These are phyloP conservation scores for Coemansia furcata DNA, from an alignment of 192 early-diverging fungal genomes.

Conservation along the genomic window DNA sequence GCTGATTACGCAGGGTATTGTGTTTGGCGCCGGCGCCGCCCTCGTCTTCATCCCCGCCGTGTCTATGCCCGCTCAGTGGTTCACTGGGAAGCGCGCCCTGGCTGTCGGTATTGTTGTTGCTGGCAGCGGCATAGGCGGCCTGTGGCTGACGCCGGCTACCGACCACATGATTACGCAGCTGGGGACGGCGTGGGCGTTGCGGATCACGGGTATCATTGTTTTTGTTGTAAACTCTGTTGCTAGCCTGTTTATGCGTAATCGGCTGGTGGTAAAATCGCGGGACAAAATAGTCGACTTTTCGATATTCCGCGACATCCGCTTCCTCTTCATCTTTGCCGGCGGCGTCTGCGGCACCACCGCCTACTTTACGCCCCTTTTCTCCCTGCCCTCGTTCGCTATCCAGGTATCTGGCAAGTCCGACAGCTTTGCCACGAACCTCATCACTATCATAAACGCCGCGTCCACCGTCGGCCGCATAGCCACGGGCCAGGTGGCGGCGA, in stretches of 20 bases:
- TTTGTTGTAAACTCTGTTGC: conserved; percentile 45
- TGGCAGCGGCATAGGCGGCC: conserved; percentile 57
- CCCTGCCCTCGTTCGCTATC: conserved; percentile 42
- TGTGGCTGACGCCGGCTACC: conserved; percentile 54
- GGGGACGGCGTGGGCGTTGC: conserved; percentile 57
- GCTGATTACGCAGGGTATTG: conserved; percentile 57
- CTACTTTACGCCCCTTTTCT: conserved; percentile 62
- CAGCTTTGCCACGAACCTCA: conserved; percentile 53
- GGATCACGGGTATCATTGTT: conserved; percentile 51
- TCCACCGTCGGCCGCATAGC: conserved; percentile 63
- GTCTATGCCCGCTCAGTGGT: conserved; percentile 60
- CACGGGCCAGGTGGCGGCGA: conserved; percentile 59
- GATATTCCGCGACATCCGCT: conserved; percentile 45
- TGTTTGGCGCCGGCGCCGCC: conserved; percentile 50
- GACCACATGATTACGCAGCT: conserved; percentile 45
- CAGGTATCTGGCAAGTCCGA: conserved; percentile 38
- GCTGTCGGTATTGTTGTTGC: conserved; percentile 56
- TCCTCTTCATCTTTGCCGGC: conserved; percentile 41
- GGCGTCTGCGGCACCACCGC: conserved; percentile 50
- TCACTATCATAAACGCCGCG: conserved; percentile 65
- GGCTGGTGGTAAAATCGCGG: conserved; percentile 9
- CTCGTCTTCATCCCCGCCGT: conserved; percentile 53
- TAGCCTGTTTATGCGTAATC: conserved; percentile 47
- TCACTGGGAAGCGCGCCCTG: conserved; percentile 48
- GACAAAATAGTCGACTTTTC: conserved; percentile 49